Base-by-base conservation (phyloP, 495 filamentous ascomycete genomes). In the Saxispiralis lemnorum region DNA sequence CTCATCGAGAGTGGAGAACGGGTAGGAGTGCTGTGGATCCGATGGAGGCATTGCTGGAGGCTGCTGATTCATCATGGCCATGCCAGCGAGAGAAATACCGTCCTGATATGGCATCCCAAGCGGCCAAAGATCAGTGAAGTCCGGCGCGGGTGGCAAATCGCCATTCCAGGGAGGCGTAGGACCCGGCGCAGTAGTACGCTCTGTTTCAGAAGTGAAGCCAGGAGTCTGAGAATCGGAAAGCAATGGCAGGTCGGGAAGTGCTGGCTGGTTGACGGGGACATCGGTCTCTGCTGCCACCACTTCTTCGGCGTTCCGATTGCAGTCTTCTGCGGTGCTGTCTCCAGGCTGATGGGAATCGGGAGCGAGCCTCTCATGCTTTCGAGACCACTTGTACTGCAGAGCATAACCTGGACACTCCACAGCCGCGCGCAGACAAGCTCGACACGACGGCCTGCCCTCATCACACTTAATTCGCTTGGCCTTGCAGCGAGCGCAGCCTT, bases 381-480 rank as follows among this genome's bases (percentile, higher is more conserved):
- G 19, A 2, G 40, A 43, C 40, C 40, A 43, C 17, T 24, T 33
- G 14, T 28, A 15, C 15, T 33, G 28, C 7, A 10, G 16, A 15
- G 6, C 40, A 15, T 34, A 43, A 7, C 24, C 40, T 2, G 39
- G 39, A 35, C 40, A 43, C 17, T 43, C 40, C 9, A 18, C 28
- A 2, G 12, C 1, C 9, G 7, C 7, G 6, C 17, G 10, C 12
- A 10, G 13, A 15, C 40, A 43, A 20, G 31, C 17, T 12, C 12
- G 19, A 24, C 40, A 43, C 3, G 19, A 10, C 12, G 40, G 40
- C n/a, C 28, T 43, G 11, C 28, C 31, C 30, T 43, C 30, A n/a
- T 43, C 40, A 19, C 40, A 43, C 28, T 43, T 43, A 14, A 43
- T 41, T 14, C 19, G n/a, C 17, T 34, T 43, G 5, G 40, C 17